These are phyloP conservation scores for Neoboletus brunneissimus DNA, from an alignment of 768 basidiomycete genomes.

Conservation along the genomic window DNA sequence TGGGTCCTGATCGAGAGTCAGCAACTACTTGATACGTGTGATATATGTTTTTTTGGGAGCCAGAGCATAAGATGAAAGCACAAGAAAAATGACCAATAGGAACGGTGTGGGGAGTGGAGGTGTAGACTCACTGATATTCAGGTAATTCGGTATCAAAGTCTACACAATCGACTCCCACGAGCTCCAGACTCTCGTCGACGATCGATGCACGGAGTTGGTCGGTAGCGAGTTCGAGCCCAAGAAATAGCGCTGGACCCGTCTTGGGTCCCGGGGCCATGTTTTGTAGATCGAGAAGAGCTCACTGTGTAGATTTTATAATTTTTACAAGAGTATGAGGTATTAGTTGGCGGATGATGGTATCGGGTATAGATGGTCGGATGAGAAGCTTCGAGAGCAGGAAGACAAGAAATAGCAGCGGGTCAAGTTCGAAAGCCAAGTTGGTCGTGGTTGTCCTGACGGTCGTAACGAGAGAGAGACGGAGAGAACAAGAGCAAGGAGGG, in stretches of 20 bases:
- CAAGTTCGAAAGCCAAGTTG: conserved; percentile 1
- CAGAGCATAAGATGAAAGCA: not conserved
- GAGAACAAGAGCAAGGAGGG: conserved; percentile 10
- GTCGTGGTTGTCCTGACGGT: conserved; percentile 24
- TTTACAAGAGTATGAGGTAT: conserved; percentile 13
- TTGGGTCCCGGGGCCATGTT: conserved; percentile 38
- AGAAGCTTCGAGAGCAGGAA: conserved; percentile 10
- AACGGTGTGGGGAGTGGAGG: not conserved
- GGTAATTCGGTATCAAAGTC: conserved; percentile 79
- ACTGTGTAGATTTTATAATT: conserved; percentile 3
- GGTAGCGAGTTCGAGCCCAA: conserved; percentile 81
- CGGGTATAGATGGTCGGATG: conserved; percentile 26
- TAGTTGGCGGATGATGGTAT: conserved; percentile 26
- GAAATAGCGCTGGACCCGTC: conserved; percentile 57
- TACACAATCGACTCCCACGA: conserved; percentile 77
- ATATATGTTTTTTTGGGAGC: conserved; percentile 7
- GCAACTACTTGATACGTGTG: conserved; percentile 9
- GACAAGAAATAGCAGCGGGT: conserved; percentile 6
- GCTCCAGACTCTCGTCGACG: conserved; percentile 78
- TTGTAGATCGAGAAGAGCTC: conserved; percentile 5
- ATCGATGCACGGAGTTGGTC: conserved; percentile 83
- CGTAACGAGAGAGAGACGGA: conserved; percentile 22
- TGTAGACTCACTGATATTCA: conserved; percentile 71
- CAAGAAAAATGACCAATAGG: not conserved
- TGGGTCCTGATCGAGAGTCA: conserved; percentile 57